phyloP scores from a whole-genome alignment of 2,329 filamentous ascomycete species.

The Colletotrichum cereale region DNA sequence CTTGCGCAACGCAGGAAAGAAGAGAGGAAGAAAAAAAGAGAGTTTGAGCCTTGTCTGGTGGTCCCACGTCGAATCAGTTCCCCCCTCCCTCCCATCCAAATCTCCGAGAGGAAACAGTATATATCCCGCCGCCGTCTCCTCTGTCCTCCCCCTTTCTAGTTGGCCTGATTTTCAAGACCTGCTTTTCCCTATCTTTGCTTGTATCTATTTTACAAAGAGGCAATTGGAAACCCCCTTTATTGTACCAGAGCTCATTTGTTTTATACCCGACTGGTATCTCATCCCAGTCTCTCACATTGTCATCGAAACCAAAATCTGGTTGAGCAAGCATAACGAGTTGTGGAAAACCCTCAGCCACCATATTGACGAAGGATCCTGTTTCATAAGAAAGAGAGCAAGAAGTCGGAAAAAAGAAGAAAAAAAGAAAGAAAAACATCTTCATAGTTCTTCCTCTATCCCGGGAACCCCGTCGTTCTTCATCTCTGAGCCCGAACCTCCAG shows the following conservation, averaged over 20 bases:
- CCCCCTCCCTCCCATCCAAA: background rate
- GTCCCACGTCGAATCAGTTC: conserved; percentile 20
- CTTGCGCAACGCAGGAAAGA: background rate
- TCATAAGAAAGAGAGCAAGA: background rate
- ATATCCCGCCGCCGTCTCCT: conserved; percentile 13
- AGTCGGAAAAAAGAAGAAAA: background rate
- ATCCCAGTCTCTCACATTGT: background rate
- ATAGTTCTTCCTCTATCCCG: background rate
- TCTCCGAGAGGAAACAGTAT: conserved; percentile 18
- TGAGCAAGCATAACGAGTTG: background rate
- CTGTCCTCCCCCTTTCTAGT: conserved; percentile 6
- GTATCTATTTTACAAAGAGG: background rate
- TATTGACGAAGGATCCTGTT: background rate
- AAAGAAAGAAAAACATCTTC: background rate
- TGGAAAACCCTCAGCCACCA: background rate
- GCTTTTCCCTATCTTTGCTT: conserved; percentile 2
- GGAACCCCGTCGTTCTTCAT: background rate
- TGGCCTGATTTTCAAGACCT: conserved; percentile 37
- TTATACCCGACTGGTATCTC: conserved; percentile 1
- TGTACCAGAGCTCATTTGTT: conserved; percentile 4
- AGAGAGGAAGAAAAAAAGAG: background rate
- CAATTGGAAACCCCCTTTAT: background rate
- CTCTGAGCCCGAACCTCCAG: background rate
- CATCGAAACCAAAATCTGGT: background rate
- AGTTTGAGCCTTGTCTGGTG: background rate